These are phyloP conservation scores for Conoideocrella luteorostrata DNA, from an alignment of 2,329 filamentous ascomycete genomes.

Conservation along the genomic window DNA sequence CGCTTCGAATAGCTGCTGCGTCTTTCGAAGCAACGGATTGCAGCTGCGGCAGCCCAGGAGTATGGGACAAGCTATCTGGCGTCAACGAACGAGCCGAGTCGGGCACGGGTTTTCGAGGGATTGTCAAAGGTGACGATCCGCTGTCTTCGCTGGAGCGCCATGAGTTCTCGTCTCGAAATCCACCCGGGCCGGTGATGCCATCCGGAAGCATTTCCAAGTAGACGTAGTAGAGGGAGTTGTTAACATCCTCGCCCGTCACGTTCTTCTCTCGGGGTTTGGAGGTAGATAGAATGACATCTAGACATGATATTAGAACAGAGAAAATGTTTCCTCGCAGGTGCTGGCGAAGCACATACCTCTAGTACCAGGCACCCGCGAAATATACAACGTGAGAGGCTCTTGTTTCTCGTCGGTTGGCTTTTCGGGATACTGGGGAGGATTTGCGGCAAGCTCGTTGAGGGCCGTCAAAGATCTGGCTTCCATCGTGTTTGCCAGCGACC, in stretches of 20 bases:
- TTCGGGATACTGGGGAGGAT: conserved; percentile 79
- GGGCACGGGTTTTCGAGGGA: conserved; percentile 48
- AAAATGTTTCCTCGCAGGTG: conserved; percentile 5
- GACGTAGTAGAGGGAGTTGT: conserved; percentile 83
- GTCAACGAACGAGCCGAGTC: conserved; percentile 21
- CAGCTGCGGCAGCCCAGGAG: conserved; percentile 4
- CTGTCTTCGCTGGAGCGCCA: conserved; percentile 37
- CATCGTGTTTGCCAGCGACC: no score
- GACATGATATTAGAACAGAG: conserved; percentile 5
- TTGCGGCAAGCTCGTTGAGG: conserved; percentile 73
- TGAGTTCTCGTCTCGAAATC: conserved; percentile 22
- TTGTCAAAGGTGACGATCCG: conserved; percentile 35
- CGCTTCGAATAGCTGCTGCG: background rate
- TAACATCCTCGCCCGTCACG: conserved; percentile 80
- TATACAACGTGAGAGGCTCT: conserved; percentile 77
- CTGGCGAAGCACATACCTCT: conserved; percentile 52
- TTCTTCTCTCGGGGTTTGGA: conserved; percentile 84
- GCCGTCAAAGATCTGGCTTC: conserved; percentile 79
- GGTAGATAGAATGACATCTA: conserved; percentile 88
- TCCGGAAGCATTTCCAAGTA: conserved; percentile 58
- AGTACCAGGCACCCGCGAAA: conserved; percentile 86
- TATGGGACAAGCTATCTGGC: conserved; percentile 16
- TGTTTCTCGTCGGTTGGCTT: conserved; percentile 64
- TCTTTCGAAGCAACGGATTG: background rate
- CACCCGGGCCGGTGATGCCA: conserved; percentile 33